These are phyloP conservation scores for Clitopilus hobsonii DNA, from an alignment of 768 basidiomycete genomes.

Conservation along the genomic window DNA sequence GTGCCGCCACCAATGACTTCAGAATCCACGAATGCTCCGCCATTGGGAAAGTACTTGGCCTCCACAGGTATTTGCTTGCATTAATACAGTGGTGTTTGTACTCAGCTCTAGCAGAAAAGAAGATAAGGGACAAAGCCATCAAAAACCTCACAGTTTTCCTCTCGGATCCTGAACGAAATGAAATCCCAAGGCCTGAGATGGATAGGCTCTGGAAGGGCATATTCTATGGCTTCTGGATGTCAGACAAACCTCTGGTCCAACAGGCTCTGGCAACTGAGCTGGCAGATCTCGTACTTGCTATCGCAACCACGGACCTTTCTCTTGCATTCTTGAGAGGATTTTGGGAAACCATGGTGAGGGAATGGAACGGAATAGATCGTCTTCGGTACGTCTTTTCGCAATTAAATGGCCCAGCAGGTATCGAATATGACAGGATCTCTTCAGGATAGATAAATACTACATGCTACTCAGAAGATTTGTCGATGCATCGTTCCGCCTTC, in stretches of 20 bases:
- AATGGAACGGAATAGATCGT: slow-evolving; percentile 92
- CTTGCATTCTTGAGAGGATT: slow-evolving; percentile 83
- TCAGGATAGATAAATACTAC: slow-evolving; percentile 95
- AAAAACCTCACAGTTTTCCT: slow-evolving; percentile 76
- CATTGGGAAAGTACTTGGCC: slow-evolving; percentile 87
- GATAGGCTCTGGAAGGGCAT: slow-evolving; percentile 96
- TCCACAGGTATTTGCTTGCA: slow-evolving; percentile 64
- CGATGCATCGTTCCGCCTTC: slow-evolving; percentile 79
- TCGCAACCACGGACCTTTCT: slow-evolving; percentile 51
- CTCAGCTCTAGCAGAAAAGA: slow-evolving; percentile 63
- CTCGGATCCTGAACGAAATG: slow-evolving; percentile 57
- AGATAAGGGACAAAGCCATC: slow-evolving; percentile 87
- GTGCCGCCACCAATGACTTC: slow-evolving; percentile 4
- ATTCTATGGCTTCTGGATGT: slow-evolving; percentile 99
- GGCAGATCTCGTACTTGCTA: slow-evolving; percentile 73
- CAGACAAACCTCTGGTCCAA: slow-evolving; percentile 95
- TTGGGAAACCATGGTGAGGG: slow-evolving; percentile 85
- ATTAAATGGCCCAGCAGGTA: not conserved
- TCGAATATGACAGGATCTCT: slow-evolving; percentile 5
- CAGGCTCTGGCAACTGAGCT: slow-evolving; percentile 86
- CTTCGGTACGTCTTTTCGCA: slow-evolving; percentile 53
- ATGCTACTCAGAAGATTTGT: slow-evolving; percentile 89
- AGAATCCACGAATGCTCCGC: slow-evolving; percentile 37
- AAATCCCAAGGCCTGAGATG: slow-evolving; percentile 71
- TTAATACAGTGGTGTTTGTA: slow-evolving; percentile 1